Evolutionary conservation across 2,329 filamentous ascomycete genomes (phyloP), one percentile per base, ranked within the genome.

Genomic region (Hortaea sp.): DNA sequence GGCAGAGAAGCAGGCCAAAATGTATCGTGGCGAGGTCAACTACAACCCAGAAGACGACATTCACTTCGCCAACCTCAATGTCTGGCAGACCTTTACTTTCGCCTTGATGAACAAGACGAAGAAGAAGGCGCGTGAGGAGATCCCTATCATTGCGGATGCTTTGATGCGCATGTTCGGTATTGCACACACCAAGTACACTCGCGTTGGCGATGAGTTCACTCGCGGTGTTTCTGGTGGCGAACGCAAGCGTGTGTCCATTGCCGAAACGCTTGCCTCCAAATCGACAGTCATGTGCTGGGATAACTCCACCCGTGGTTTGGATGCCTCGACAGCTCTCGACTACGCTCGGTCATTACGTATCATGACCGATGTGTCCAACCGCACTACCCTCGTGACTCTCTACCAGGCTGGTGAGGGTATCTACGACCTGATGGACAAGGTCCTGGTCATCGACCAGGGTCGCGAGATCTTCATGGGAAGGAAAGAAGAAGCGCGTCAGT

Each of bases 201-300:
- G 79, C 1, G 84, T 90, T 1, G 86, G 86, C n/a, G 80, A 89
- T 57, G 80, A 83, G 50, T 78, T 72, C 56, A 75, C 81, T 5
- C 77, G 84, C 41, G 85, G 85, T 62, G 82, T 90, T 0, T 85
- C 81, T 41, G 86, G 86, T 56, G 86, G 86, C 48, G 86, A 92
- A 66, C 70, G 85, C 34, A 90, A 89, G 63, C 82, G 85, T 58
- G 85, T 88, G 6, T 82, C 80, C 20, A 88, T 90, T 52, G 83
- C 84, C 1, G 85, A 90, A 64, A 85, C 83, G 0, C 66, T 90
- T 20, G 81, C 84, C 4, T 83, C 83, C 5, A 83, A 85, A 62
- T 80, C 80, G 0, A 80, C 82, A 0, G 81, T 89, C 1, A 79
- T 85, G 31, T 82, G 81, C 51, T 89, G 84, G 83, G 85, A 90